Conservation (phyloP, 257 asterid genomes). For the Ballota nigra region DNA sequence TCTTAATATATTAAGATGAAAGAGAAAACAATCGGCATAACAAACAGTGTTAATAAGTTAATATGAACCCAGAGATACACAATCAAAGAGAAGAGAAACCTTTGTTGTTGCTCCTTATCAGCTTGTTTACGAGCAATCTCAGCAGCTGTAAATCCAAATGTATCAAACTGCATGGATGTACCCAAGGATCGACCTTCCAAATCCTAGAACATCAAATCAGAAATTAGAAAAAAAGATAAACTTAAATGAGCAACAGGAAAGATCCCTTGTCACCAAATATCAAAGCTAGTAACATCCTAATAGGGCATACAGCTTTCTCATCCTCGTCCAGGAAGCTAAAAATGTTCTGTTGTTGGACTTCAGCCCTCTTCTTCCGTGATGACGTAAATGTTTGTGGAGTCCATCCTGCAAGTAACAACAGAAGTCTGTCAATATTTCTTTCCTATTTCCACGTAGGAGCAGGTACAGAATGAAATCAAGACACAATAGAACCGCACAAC, state of each 20-base stretch:
- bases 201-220: constrained; percentile 50
- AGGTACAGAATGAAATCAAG: constrained; percentile 5
- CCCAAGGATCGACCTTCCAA: constrained; percentile 72
- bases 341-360: constrained; percentile 63
- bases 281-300: not conserved
- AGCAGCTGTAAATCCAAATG: constrained; percentile 92
- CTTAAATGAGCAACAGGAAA: not conserved
- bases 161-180: constrained; percentile 83
- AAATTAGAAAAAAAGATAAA: not conserved
- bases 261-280: not conserved
- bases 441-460: not conserved
- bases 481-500: not conserved
- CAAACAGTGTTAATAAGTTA: not conserved
- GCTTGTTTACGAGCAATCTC: constrained; percentile 85
- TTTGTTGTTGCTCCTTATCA: constrained; percentile 77
- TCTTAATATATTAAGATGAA: not conserved
- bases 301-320: constrained; percentile 73
- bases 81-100: constrained; percentile 41
- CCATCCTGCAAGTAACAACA: constrained; percentile 66
- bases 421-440: not conserved
- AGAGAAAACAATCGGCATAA: not conserved
- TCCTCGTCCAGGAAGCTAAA: constrained; percentile 81
- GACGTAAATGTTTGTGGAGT: constrained; percentile 83
- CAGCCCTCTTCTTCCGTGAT: constrained; percentile 84
- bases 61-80: constrained; percentile 7